phyloP scores from a whole-genome alignment of 78 protist genomes.

The Dictyostelium discoideum region DNA sequence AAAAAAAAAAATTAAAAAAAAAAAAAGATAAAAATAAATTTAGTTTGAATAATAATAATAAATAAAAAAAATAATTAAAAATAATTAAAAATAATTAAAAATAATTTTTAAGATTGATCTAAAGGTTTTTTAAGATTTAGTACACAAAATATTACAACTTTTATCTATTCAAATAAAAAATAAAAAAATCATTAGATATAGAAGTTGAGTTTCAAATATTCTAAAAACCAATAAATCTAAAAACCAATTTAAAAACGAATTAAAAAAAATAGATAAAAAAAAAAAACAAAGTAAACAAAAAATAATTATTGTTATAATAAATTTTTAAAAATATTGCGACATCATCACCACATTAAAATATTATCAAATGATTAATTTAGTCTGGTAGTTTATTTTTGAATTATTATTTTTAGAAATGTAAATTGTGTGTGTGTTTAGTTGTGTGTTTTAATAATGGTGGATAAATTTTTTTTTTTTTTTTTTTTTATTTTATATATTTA shows the following conservation, averaged over 20 bases:
- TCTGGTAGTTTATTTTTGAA: not conserved
- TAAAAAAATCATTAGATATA: not conserved
- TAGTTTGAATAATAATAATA: not conserved
- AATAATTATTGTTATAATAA: not conserved
- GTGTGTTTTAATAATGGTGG: not conserved
- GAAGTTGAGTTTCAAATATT: not conserved
- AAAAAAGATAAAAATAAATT: not conserved
- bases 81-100: not conserved
- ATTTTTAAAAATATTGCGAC: not conserved
- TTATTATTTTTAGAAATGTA: not conserved
- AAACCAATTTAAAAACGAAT: no score
- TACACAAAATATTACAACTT: not conserved
- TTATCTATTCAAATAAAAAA: not conserved
- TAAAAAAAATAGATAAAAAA: no score
- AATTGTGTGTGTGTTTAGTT: not conserved
- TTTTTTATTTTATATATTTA: no score
- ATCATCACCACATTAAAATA: not conserved
- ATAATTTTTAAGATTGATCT: no score
- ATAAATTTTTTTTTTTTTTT: not conserved
- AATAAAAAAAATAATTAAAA: not conserved
- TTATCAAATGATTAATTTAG: not conserved
- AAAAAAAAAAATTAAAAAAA: not conserved
- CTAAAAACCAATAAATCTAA: no score
- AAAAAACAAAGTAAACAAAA: not conserved
- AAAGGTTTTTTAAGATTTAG: no score